Percentiles rank a stretch among this genome's conserved stretches.
phyloP scores from a whole-genome alignment of 1,284 basidiomycete genomes.

The Naganishia sp. region DNA sequence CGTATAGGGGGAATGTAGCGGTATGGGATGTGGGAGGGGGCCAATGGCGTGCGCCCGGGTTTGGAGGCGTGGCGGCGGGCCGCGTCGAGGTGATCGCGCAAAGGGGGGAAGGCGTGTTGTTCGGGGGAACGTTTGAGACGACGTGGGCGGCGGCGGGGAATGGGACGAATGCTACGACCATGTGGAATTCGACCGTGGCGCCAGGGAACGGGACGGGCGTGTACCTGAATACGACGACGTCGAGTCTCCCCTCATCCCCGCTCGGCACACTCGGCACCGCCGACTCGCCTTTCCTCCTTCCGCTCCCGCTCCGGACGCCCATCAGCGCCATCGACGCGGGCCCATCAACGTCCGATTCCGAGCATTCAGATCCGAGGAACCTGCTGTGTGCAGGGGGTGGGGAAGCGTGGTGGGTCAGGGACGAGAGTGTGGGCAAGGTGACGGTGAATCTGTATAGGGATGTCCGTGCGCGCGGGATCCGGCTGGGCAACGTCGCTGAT shows the following conservation, averaged over 20 bases:
- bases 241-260: constrained; percentile 46
- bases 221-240: constrained; percentile 69
- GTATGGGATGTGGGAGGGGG: background rate
- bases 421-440: constrained; percentile 69
- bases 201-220: constrained; percentile 64
- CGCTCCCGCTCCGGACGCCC: constrained; percentile 67
- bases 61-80: constrained; percentile 79
- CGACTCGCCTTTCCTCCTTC: constrained; percentile 86
- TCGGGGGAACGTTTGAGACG: constrained; percentile 82
- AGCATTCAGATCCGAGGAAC: constrained; percentile 69
- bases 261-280: constrained; percentile 69
- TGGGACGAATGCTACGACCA: constrained; percentile 57
- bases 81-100: constrained; percentile 75
- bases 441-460: constrained; percentile 73
- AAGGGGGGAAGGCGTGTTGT: constrained; percentile 77
- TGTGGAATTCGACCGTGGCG: constrained; percentile 63
- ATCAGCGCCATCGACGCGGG: constrained; percentile 67
- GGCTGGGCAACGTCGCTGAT: constrained; percentile 83
- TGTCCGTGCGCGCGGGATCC: constrained; percentile 65
- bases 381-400: constrained; percentile 79
- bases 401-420: constrained; percentile 79
- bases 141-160: constrained; percentile 55
- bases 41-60: constrained; percentile 59
- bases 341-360: constrained; percentile 61
- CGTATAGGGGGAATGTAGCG: constrained; percentile 16